A percentile compares a stretch with the other conserved stretches of the same genome.
These are phyloP conservation scores for Mallotus japonicus DNA, from an alignment of 441 rosid species.

Conservation along the genomic window DNA sequence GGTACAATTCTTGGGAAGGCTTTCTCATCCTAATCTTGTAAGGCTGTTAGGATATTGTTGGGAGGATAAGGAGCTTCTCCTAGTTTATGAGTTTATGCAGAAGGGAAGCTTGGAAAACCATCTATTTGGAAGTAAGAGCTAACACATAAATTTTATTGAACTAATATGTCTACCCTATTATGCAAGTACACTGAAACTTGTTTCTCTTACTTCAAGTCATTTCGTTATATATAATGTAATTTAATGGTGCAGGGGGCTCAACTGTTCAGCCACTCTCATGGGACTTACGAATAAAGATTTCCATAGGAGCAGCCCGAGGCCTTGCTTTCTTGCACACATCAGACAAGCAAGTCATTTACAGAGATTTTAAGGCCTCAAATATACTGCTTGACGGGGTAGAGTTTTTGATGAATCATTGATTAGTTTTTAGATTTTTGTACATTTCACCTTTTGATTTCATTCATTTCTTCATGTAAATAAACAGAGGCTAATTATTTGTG, in stretches of 20 bases:
- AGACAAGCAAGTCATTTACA: constrained; percentile 77
- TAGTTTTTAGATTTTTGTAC: not conserved
- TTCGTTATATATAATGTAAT: constrained; percentile 2
- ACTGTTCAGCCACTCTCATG: constrained; percentile 76
- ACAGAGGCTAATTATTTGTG: not conserved
- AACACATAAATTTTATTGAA: constrained; percentile 2
- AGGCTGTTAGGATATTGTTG: constrained; percentile 73
- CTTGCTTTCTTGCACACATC: constrained; percentile 71
- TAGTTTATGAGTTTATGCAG: constrained; percentile 84
- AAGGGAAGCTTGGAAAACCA: constrained; percentile 94
- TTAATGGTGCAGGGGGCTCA: constrained; percentile 57
- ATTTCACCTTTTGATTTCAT: not conserved
- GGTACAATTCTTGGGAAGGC: constrained; percentile 72
- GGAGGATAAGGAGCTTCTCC: constrained; percentile 80
- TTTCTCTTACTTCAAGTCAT: not conserved
- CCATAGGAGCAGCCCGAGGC: constrained; percentile 84
- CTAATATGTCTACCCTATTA: not conserved
- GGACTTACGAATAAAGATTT: constrained; percentile 67
- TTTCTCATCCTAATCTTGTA: constrained; percentile 86
- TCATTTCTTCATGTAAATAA: not conserved
- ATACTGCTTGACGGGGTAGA: constrained; percentile 85
- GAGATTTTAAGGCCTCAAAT: constrained; percentile 91
- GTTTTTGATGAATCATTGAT: constrained; percentile 1
- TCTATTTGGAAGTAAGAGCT: constrained; percentile 74
- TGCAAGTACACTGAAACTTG: too few species aligned